Evolutionary conservation across 768 basidiomycete species (phyloP).

Genomic region (Boletus tylopilopsis): DNA sequence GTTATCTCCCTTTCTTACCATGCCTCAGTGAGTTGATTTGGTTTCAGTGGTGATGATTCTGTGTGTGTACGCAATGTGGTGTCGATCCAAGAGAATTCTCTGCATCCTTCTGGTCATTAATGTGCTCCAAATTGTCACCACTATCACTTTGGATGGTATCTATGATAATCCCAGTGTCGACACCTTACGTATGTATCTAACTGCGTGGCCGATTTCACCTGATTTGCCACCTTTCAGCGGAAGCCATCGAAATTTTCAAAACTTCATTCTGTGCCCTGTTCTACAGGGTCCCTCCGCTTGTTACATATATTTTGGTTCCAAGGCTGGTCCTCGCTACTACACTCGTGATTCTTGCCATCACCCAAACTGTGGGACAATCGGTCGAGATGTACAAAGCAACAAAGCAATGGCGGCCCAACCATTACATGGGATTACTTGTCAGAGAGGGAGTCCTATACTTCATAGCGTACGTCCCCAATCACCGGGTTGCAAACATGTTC

Average conservation of each 20-base stretch:
- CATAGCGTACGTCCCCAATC: background rate
- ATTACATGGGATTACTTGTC: background rate
- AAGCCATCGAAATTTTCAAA: no score
- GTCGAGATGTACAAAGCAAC: background rate
- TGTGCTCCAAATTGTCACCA: background rate
- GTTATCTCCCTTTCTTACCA: no score
- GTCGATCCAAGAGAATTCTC: background rate
- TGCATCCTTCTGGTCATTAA: background rate
- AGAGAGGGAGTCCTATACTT: background rate
- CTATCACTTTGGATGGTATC: background rate
- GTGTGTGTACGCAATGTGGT: no score
- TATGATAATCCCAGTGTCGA: background rate
- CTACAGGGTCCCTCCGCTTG: no score
- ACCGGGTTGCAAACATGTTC: no score
- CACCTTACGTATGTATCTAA: background rate
- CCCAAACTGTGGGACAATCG: background rate
- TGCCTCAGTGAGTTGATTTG: no score
- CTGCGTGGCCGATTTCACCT: no score
- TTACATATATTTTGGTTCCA: background rate
- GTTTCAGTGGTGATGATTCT: no score
- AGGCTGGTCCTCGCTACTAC: background rate
- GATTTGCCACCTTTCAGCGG: no score
- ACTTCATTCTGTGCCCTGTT: no score
- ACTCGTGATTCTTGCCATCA: background rate
- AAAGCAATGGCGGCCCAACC: background rate